A percentile compares a stretch with the other conserved stretches of the same genome.
phyloP scores from a whole-genome alignment of 2,329 filamentous ascomycete genomes.

The Colletotrichum tropicale region DNA sequence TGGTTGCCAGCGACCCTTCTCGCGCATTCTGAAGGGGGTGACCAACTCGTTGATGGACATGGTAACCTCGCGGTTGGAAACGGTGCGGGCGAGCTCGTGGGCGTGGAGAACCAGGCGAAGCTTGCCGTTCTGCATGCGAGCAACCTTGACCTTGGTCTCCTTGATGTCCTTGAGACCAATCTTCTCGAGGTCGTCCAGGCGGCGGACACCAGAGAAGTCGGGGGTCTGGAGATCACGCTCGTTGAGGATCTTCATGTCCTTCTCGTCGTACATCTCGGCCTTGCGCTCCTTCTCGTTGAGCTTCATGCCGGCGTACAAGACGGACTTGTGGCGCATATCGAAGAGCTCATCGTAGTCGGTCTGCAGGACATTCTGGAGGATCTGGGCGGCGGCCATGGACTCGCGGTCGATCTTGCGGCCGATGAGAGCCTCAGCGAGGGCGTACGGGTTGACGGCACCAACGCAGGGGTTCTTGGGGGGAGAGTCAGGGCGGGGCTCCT shows the following conservation, averaged over 20 bases:
- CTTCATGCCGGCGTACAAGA: conserved; percentile 46
- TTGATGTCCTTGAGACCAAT: conserved; percentile 42
- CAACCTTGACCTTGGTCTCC: conserved; percentile 39
- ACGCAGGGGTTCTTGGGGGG: conserved; percentile 41
- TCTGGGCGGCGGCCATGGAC: conserved; percentile 33
- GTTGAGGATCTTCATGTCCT: conserved; percentile 45
- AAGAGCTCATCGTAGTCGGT: conserved; percentile 54
- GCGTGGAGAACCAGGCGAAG: conserved; percentile 43
- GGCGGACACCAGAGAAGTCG: conserved; percentile 43
- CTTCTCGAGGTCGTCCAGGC: conserved; percentile 42
- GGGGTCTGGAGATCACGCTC: conserved; percentile 46
- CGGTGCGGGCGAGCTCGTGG: conserved; percentile 34
- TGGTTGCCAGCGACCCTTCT: conserved; percentile 37
- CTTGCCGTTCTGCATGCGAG: conserved; percentile 49
- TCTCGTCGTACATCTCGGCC: conserved; percentile 40
- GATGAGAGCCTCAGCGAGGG: conserved; percentile 46
- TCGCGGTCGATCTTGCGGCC: conserved; percentile 43
- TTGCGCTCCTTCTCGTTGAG: conserved; percentile 40
- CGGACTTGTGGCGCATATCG: conserved; percentile 46
- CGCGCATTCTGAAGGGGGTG: conserved; percentile 37
- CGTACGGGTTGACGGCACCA: conserved; percentile 48
- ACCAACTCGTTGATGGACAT: conserved; percentile 43
- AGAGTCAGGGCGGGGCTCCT: conserved; percentile 35
- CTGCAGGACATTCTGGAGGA: conserved; percentile 47
- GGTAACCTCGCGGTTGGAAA: conserved; percentile 43